These are phyloP conservation scores for Boeremia lycopersici DNA, from an alignment of 2,329 filamentous ascomycete genomes.

Conservation along the genomic window DNA sequence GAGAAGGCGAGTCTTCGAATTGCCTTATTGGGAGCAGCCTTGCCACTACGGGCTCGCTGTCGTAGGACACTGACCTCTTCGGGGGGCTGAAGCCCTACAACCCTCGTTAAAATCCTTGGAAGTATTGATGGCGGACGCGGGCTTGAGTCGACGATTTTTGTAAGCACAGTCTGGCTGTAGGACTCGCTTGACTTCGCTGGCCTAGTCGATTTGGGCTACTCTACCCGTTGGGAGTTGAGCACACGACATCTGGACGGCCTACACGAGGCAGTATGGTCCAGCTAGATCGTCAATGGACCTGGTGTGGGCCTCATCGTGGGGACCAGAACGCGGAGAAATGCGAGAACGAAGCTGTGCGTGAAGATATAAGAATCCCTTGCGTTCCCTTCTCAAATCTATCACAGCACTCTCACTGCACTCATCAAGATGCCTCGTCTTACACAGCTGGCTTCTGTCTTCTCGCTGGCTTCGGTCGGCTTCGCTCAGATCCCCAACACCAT, in stretches of 20 bases:
- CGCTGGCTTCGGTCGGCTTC: conserved; percentile 24
- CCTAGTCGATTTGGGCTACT: conserved; percentile 2
- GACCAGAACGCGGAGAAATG: conserved; percentile 4
- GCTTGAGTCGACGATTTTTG: neutral
- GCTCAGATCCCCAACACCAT: conserved; percentile 32
- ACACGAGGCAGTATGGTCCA: conserved; percentile 1
- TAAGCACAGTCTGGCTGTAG: conserved; percentile 6
- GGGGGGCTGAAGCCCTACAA: conserved; percentile 5
- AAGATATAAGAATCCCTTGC: conserved; percentile 15
- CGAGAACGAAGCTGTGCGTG: neutral
- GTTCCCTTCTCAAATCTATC: neutral
- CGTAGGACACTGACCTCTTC: conserved; percentile 2
- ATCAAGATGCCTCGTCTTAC: conserved; percentile 27
- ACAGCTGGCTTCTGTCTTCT: conserved; percentile 22
- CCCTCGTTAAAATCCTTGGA: conserved; percentile 29
- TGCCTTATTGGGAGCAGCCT: conserved; percentile 5
- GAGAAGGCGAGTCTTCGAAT: neutral
- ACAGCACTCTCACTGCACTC: neutral
- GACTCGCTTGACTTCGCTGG: neutral
- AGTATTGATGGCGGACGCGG: conserved; percentile 31
- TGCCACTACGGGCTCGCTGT: neutral
- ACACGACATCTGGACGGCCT: conserved; percentile 10
- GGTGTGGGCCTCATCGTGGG: neutral
- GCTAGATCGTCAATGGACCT: conserved; percentile 2
- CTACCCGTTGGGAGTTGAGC: neutral